Evolutionary conservation across 2,329 filamentous ascomycete species (phyloP).

Genomic region (Pleomassaria siparia): DNA sequence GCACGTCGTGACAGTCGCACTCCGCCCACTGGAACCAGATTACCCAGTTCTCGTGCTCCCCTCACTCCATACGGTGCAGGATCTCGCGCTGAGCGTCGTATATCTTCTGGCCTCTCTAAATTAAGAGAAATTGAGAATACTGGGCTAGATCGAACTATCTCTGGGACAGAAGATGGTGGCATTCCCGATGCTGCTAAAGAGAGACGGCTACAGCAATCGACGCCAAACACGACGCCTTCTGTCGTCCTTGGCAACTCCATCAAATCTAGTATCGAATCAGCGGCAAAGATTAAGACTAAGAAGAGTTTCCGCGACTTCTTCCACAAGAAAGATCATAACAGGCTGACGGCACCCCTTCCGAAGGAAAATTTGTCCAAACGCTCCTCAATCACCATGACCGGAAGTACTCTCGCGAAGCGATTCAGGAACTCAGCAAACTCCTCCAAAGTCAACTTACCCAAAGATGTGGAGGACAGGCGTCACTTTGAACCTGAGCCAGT

Average conservation of each 20-base stretch:
- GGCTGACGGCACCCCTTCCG: constrained; percentile 3
- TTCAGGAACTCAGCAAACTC: constrained; percentile 20
- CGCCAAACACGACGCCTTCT: not conserved
- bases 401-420: constrained; percentile 21
- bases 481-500: not conserved
- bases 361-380: constrained; percentile 14
- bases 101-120: not conserved
- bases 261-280: not conserved
- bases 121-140: not conserved
- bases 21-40: not conserved
- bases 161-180: not conserved
- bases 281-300: constrained; percentile 20
- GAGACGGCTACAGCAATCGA: not conserved
- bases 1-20: not conserved
- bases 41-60: not conserved
- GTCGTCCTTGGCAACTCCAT: not conserved
- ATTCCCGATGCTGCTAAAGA: not conserved
- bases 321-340: constrained; percentile 14
- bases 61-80: not conserved
- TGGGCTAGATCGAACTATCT: not conserved
- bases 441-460: constrained; percentile 15
- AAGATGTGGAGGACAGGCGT: not conserved
- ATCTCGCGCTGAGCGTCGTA: not conserved
- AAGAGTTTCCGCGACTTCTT: constrained; percentile 31
- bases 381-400: constrained; percentile 16